Conservation (phyloP, 2,329 filamentous ascomycete genomes). For the Sporothrix inflata region DNA sequence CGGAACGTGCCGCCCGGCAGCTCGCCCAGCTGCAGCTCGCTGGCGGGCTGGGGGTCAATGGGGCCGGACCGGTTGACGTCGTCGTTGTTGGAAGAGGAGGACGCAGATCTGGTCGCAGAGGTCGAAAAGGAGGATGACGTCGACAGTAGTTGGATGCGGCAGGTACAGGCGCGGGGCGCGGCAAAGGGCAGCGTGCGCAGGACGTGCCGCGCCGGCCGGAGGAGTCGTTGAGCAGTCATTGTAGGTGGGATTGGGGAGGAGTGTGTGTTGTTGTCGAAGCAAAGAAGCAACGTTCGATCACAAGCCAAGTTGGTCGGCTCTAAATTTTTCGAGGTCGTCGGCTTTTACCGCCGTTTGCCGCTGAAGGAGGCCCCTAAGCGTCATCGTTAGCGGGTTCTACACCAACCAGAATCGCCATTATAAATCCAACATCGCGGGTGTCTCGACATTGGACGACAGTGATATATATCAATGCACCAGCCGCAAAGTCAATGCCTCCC, state of each 20-base stretch:
- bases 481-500: no score
- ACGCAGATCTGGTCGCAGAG: background rate
- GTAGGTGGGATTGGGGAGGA: background rate
- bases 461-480: no score
- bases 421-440: background rate
- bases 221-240: constrained; percentile 28
- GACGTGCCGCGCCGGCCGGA: constrained; percentile 33
- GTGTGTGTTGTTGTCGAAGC: background rate
- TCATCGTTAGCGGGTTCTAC: background rate
- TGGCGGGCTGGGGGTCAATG: constrained; percentile 38
- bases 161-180: constrained; percentile 9
- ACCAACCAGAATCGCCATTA: constrained; percentile 15
- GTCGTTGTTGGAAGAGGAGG: constrained; percentile 23
- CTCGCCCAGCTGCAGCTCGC: constrained; percentile 80
- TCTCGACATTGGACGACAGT: no score
- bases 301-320: background rate
- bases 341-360: constrained; percentile 13
- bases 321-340: constrained; percentile 19
- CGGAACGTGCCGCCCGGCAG: constrained; percentile 84
- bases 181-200: constrained; percentile 25
- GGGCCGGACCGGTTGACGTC: constrained; percentile 33
- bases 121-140: constrained; percentile 11
- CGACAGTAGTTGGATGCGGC: constrained; percentile 2
- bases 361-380: background rate
- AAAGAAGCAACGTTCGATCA: background rate